These are phyloP conservation scores for Aspergillus sp. DNA, from an alignment of 2,329 filamentous ascomycete species.

Conservation along the genomic window DNA sequence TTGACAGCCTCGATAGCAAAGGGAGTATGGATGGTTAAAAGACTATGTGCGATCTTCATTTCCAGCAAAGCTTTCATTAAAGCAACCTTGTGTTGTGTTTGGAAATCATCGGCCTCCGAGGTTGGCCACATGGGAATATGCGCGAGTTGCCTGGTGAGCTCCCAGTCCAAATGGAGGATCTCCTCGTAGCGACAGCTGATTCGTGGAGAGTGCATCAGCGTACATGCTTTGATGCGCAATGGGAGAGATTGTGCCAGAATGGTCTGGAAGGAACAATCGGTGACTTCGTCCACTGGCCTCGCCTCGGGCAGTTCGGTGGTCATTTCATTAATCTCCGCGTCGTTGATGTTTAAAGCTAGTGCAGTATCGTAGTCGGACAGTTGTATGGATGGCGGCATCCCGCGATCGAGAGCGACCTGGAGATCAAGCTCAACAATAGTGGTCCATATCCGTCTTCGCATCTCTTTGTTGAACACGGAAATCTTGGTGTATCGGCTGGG, in stretches of 20 bases:
- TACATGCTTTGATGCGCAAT: constrained; percentile 27
- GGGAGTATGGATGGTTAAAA: constrained; percentile 36
- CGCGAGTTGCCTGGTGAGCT: constrained; percentile 29
- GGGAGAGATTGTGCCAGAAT: constrained; percentile 24
- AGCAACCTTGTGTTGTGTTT: constrained; percentile 21
- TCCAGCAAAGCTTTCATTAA: constrained; percentile 31
- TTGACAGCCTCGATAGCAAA: constrained; percentile 31
- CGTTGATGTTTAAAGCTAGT: constrained; percentile 47
- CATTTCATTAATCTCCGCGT: constrained; percentile 43
- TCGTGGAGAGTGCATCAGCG: constrained; percentile 32
- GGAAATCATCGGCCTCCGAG: constrained; percentile 12
- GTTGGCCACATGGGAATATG: constrained; percentile 28
- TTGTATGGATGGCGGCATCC: constrained; percentile 47
- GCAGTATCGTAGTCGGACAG: constrained; percentile 44
- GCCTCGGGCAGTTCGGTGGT: constrained; percentile 25
- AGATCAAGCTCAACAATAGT: constrained; percentile 55
- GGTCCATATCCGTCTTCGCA: constrained; percentile 53
- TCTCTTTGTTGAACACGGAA: constrained; percentile 38
- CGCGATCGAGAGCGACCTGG: constrained; percentile 51
- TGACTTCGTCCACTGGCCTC: constrained; percentile 26
- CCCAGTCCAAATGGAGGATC: constrained; percentile 34
- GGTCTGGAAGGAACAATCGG: constrained; percentile 33
- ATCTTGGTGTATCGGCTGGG: constrained; percentile 27
- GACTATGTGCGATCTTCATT: constrained; percentile 28
- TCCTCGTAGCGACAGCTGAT: constrained; percentile 37